These are phyloP conservation scores for Apiospora pterosperma DNA, from an alignment of 2,329 filamentous ascomycete genomes.

Conservation along the genomic window DNA sequence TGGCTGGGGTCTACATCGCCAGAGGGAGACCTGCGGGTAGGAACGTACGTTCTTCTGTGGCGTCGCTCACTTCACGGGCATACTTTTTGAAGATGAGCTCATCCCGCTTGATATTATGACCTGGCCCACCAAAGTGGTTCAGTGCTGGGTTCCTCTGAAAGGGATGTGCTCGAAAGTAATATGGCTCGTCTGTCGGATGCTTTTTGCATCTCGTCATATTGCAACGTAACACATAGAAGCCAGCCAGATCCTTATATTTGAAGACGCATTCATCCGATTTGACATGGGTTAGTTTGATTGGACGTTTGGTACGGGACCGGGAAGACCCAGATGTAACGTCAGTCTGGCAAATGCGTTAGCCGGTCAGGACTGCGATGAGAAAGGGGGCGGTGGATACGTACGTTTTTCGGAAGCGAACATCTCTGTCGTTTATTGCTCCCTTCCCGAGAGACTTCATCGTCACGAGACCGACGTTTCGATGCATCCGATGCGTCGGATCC, in stretches of 20 bases:
- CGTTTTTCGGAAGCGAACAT: neutral
- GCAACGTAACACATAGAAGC: neutral
- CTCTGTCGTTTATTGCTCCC: neutral
- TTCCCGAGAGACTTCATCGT: neutral
- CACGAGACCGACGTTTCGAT: neutral
- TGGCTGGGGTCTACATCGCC: neutral
- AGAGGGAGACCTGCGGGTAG: neutral
- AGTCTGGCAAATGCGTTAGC: neutral
- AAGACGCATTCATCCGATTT: neutral
- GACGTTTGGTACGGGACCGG: neutral
- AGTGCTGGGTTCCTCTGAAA: neutral
- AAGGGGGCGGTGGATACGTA: neutral
- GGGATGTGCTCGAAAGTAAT: neutral
- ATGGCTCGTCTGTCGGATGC: neutral
- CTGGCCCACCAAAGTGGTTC: neutral
- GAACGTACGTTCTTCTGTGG: neutral
- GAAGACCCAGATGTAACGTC: neutral
- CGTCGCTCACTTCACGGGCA: neutral
- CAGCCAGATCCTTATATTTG: neutral
- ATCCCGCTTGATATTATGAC: neutral
- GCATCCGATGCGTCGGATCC: neutral
- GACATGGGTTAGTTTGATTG: neutral
- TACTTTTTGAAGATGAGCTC: neutral
- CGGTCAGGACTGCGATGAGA: no score
- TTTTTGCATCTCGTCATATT: neutral